Evolutionary conservation across 495 filamentous ascomycete species (phyloP).

Genomic region (Umbilicaria muhlenbergii): DNA sequence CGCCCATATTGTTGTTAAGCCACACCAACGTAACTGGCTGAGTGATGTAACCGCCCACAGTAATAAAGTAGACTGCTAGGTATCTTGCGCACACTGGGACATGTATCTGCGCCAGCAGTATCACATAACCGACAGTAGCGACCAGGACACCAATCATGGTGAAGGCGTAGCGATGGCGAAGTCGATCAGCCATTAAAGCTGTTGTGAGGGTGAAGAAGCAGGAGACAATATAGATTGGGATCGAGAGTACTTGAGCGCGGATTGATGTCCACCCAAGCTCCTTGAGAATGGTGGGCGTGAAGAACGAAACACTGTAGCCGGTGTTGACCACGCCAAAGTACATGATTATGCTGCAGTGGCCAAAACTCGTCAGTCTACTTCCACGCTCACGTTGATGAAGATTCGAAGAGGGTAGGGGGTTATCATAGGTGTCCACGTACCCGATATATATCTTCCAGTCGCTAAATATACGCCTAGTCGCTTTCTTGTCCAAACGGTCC

Average conservation of each 20-base stretch:
- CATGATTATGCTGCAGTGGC: slow-evolving; percentile 21
- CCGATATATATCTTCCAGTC: slow-evolving; percentile 44
- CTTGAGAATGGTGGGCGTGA: slow-evolving; percentile 40
- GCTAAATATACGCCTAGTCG: slow-evolving; percentile 27
- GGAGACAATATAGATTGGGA: slow-evolving; percentile 40
- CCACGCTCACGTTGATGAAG: too few species aligned
- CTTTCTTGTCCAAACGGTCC: slow-evolving; percentile 30
- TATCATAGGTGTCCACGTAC: slow-evolving; percentile 7
- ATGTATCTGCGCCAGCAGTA: slow-evolving; percentile 31
- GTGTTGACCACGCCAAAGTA: slow-evolving; percentile 36
- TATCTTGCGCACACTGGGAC: slow-evolving; percentile 29
- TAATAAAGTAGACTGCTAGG: slow-evolving; percentile 38
- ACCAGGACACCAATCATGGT: slow-evolving; percentile 29
- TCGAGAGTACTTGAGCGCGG: slow-evolving; percentile 35
- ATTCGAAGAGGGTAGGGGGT: not conserved
- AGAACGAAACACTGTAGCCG: slow-evolving; percentile 34
- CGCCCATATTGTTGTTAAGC: slow-evolving; percentile 41
- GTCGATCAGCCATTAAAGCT: slow-evolving; percentile 31
- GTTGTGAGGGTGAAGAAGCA: slow-evolving; percentile 28
- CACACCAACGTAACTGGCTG: slow-evolving; percentile 37
- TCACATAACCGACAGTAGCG: slow-evolving; percentile 31
- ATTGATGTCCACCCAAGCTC: slow-evolving; percentile 37
- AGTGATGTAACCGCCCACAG: slow-evolving; percentile 32
- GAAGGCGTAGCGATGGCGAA: slow-evolving; percentile 34
- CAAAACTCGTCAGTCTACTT: not conserved